These are phyloP conservation scores for Babjeviella inositovora DNA, from an alignment of 805 yeast genomes.

Conservation along the genomic window DNA sequence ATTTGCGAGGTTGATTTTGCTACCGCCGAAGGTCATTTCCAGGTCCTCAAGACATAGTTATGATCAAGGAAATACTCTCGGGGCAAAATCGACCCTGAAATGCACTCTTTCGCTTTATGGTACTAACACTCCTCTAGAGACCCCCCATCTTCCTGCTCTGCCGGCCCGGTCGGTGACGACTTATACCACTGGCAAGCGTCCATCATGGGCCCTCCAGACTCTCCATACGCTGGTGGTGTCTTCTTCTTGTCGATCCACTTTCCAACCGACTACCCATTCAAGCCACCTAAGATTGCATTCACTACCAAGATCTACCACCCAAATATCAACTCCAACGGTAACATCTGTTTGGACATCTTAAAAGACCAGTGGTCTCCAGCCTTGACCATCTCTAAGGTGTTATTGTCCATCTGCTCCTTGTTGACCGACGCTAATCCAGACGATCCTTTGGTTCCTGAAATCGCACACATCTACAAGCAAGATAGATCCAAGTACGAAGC, in stretches of 20 bases:
- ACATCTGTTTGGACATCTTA: conserved; percentile 90
- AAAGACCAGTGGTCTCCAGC: conserved; percentile 99
- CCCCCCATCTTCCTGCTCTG: conserved; percentile 97
- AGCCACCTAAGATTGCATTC: conserved; percentile 83
- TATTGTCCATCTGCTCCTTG: conserved; percentile 86
- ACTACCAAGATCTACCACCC: conserved; percentile 96
- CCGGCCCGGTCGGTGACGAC: conserved; percentile 98
- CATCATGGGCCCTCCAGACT: conserved; percentile 96
- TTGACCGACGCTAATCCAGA: conserved; percentile 98
- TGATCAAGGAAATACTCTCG: no score
- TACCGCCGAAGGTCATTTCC: no score
- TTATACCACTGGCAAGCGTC: conserved; percentile 99
- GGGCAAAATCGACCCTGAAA: no score
- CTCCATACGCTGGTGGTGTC: conserved; percentile 81
- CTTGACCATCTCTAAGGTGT: conserved; percentile 86
- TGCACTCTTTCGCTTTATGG: no score
- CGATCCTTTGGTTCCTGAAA: conserved; percentile 97
- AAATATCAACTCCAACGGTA: conserved; percentile 89
- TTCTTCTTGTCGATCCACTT: conserved; percentile 92
- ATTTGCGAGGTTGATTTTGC: conserved; percentile 1
- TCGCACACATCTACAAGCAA: conserved; percentile 90
- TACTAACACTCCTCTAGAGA: no score
- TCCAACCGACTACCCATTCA: conserved; percentile 98
- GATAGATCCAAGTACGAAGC: conserved; percentile 91
- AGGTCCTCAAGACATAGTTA: no score